A percentile compares a stretch with the other conserved stretches of the same genome.
These are phyloP conservation scores for Cercospora zeae-maydis DNA, from an alignment of 2,329 filamentous ascomycete species.

Conservation along the genomic window DNA sequence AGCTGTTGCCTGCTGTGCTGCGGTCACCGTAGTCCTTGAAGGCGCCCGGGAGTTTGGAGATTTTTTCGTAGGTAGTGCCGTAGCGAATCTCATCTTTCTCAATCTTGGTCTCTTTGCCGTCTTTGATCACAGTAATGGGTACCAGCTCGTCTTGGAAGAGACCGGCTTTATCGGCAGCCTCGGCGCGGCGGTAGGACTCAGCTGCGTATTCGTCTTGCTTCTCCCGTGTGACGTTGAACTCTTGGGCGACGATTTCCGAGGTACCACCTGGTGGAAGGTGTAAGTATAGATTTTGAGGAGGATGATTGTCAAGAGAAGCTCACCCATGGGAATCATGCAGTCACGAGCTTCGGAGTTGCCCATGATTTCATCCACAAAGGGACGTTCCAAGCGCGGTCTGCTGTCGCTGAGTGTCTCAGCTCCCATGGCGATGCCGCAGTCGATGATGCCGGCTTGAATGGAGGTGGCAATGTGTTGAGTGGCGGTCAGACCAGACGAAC, in stretches of 20 bases:
- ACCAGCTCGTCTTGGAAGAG: constrained; percentile 75
- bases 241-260: constrained; percentile 75
- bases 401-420: constrained; percentile 95
- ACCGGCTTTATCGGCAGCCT: constrained; percentile 63
- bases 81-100: constrained; percentile 60
- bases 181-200: constrained; percentile 68
- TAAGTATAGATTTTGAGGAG: background rate
- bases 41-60: constrained; percentile 76
- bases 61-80: constrained; percentile 66
- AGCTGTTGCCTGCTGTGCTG: constrained; percentile 74
- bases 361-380: constrained; percentile 67
- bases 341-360: constrained; percentile 70
- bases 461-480: constrained; percentile 71
- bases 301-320: constrained; percentile 35
- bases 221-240: constrained; percentile 67
- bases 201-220: constrained; percentile 82
- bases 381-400: constrained; percentile 76
- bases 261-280: constrained; percentile 45
- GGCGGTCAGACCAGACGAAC: constrained; percentile 69
- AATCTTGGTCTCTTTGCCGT: constrained; percentile 57
- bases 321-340: constrained; percentile 90
- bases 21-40: constrained; percentile 70
- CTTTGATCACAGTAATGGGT: constrained; percentile 58
- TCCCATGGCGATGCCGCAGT: constrained; percentile 73
- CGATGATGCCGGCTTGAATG: constrained; percentile 70